These are phyloP conservation scores for Senna siamea DNA, from an alignment of 306 rosid genomes.

Conservation along the genomic window DNA sequence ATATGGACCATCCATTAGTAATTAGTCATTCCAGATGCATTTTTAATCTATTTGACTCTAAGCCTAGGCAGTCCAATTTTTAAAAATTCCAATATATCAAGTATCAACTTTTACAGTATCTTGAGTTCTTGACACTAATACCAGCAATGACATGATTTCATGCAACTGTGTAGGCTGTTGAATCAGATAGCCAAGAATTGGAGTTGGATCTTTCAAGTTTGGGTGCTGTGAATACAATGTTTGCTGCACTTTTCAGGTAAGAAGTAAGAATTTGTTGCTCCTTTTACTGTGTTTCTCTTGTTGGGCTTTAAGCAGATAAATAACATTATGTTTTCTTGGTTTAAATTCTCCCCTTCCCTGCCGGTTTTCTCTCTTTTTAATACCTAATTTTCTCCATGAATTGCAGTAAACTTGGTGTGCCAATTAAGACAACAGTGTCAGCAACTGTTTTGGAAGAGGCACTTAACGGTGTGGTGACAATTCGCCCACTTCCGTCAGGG, in stretches of 20 bases:
- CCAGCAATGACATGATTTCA: slow-evolving; percentile 22
- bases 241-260: slow-evolving; percentile 99
- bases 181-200: slow-evolving; percentile 89
- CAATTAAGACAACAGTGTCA: slow-evolving; percentile 94
- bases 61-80: background rate
- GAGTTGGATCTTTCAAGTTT: slow-evolving; percentile 98
- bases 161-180: slow-evolving; percentile 76
- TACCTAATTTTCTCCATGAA: slow-evolving; percentile 28
- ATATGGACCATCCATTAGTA: slow-evolving; percentile 20
- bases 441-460: slow-evolving; percentile 97
- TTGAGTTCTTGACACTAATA: slow-evolving; percentile 12
- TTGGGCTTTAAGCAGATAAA: slow-evolving; percentile 13
- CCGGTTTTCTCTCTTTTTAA: slow-evolving; percentile 22
- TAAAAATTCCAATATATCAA: slow-evolving; percentile 13
- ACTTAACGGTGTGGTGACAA: slow-evolving; percentile 69
- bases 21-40: slow-evolving; percentile 4
- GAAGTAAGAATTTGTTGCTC: slow-evolving; percentile 20
- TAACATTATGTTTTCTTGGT: background rate
- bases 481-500: slow-evolving; percentile 76
- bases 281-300: slow-evolving; percentile 9
- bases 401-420: slow-evolving; percentile 96
- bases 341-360: slow-evolving; percentile 6
- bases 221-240: slow-evolving; percentile 97
- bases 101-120: background rate
- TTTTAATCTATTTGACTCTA: slow-evolving; percentile 26